Conservation (phyloP, 352 stramenopile species). For the Thraustochytrium sp. region DNA sequence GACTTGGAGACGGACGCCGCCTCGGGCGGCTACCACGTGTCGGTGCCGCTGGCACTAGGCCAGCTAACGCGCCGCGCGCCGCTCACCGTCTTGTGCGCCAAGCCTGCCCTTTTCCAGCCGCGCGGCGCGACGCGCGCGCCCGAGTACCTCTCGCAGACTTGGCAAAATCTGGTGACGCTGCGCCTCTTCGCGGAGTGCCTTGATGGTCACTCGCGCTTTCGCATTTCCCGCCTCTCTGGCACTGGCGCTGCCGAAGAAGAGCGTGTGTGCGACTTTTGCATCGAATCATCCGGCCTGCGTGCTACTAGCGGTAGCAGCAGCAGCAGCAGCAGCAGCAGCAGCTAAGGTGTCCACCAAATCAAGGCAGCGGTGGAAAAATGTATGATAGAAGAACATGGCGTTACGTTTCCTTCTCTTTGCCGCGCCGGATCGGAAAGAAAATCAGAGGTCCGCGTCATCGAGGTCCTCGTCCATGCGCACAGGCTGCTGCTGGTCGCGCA, state of each 20-base stretch:
- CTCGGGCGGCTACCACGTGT: constrained; percentile 29
- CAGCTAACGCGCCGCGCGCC: not conserved
- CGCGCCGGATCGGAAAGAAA: too few species aligned
- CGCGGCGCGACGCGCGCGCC: not conserved
- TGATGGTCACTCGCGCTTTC: not conserved
- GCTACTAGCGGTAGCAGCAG: too few species aligned
- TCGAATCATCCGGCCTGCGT: not conserved
- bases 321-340: too few species aligned
- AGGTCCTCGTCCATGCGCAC: not conserved
- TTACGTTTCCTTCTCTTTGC: too few species aligned
- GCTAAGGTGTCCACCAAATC: too few species aligned
- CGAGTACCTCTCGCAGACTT: constrained; percentile 37
- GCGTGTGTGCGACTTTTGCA: not conserved
- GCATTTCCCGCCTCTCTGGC: not conserved
- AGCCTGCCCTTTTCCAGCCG: not conserved
- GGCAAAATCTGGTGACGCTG: constrained; percentile 1
- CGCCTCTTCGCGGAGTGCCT: not conserved
- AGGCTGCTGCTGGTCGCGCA: not conserved
- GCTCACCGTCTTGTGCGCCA: not conserved
- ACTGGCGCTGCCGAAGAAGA: not conserved
- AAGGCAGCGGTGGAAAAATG: too few species aligned
- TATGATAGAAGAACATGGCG: too few species aligned
- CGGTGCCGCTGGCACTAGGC: not conserved
- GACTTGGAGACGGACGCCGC: constrained; percentile 14
- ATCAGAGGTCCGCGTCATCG: too few species aligned